Percentiles rank a stretch among this genome's conserved stretches.
These are phyloP conservation scores for Daucus carota DNA, from an alignment of 129 eudicot genomes.

Conservation along the genomic window DNA sequence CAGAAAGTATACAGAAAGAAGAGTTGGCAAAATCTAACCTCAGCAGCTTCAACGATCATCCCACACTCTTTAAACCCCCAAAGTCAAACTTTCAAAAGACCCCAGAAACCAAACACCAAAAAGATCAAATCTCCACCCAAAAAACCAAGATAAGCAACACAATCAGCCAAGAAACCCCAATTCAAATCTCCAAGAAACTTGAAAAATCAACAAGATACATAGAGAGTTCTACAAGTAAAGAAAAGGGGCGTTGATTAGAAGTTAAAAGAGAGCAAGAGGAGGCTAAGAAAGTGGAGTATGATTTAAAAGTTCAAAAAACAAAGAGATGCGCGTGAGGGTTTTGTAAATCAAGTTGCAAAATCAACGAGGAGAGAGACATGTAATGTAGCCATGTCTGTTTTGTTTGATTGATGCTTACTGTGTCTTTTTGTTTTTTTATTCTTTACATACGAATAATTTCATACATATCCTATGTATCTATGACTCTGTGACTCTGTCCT, in stretches of 20 bases:
- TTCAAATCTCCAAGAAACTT: neutral
- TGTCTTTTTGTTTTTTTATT: neutral
- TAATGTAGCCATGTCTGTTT: slow-evolving; percentile 4
- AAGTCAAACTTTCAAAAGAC: slow-evolving; percentile 5
- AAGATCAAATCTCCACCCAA: slow-evolving; percentile 7
- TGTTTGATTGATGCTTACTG: neutral
- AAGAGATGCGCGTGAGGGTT: neutral
- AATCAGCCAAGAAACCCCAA: neutral
- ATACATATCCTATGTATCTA: neutral
- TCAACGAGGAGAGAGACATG: slow-evolving; percentile 23
- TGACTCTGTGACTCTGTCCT: neutral
- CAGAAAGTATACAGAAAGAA: neutral
- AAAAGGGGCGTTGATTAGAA: neutral
- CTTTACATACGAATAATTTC: neutral
- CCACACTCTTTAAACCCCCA: neutral
- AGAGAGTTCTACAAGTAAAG: neutral
- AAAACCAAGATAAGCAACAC: neutral
- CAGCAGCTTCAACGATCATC: slow-evolving; percentile 15
- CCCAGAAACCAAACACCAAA: slow-evolving; percentile 7
- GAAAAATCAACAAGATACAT: neutral
- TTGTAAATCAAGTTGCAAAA: neutral
- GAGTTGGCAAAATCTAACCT: neutral
- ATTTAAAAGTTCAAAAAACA: slow-evolving; percentile 15
- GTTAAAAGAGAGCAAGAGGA: neutral
- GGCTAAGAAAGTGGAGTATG: neutral